Conservation (phyloP, 2,329 filamentous ascomycete genomes). For the Albifimbria verrucaria region DNA sequence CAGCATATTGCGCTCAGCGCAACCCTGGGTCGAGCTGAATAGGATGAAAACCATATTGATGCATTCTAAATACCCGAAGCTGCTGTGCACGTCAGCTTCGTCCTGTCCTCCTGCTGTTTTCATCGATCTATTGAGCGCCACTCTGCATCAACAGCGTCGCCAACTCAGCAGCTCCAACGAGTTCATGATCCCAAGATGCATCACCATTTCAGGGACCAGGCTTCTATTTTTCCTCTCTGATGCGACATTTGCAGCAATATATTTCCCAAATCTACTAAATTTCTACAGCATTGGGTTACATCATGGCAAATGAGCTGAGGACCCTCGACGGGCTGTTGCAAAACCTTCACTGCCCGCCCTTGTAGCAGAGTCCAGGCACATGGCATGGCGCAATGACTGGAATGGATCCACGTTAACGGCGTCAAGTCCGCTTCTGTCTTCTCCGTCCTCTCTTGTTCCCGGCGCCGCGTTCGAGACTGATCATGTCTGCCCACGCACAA, state of each 20-base stretch:
- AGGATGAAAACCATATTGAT: not conserved
- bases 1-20: too few species aligned
- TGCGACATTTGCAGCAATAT: too few species aligned
- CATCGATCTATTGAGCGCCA: not conserved
- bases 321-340: not conserved
- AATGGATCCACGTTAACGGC: not conserved
- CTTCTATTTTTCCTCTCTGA: too few species aligned
- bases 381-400: not conserved
- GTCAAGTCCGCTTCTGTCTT: not conserved
- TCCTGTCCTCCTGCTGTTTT: not conserved
- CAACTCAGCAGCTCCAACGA: not conserved
- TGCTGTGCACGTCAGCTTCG: not conserved
- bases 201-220: too few species aligned
- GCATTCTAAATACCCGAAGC: not conserved
- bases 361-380: not conserved
- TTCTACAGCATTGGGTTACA: not conserved
- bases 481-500: not conserved
- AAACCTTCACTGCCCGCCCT: not conserved
- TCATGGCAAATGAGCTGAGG: too few species aligned
- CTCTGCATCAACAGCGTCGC: not conserved
- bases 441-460: not conserved
- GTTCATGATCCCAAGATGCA: too few species aligned
- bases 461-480: too few species aligned
- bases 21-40: not conserved
- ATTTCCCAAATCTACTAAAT: too few species aligned